Base-by-base conservation (phyloP, 2,329 filamentous ascomycete genomes). In the Ceratocystis cacaofunesta region DNA sequence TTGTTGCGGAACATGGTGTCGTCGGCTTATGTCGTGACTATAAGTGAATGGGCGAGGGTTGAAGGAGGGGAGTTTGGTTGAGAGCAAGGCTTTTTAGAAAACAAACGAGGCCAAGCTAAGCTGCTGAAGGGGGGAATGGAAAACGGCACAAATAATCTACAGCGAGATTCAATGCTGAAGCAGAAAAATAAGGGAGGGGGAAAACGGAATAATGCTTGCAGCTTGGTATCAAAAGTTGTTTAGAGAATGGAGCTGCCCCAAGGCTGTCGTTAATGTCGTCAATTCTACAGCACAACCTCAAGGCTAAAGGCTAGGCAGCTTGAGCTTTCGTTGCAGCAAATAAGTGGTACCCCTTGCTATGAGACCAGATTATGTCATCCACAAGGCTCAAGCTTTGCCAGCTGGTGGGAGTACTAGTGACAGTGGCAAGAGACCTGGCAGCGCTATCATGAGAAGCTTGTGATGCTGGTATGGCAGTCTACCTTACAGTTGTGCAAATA, bases 1-100 rank as follows among this genome's bases (percentile, higher is more conserved):
- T 97, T 97, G 83, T 99, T 99, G 79, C 94, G 85, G 81, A 99
- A 99, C 94, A 99, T 97, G 74, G 74, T 86, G 82, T 70, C 67
- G 61, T 61, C 44, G 64, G 43, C 7, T 48, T 41, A 12, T 15
- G 58, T 28, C 48, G 19, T 46, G 10, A 12, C 19, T 58, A 30
- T n/a, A 43, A 43, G 19, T 60, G 36, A 6, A 3, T 12, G n/a
- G 25, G 19, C 43, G 46, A 50, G 15, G 12, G 30, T 52, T 55
- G 28, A 43, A 62, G 57, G 60, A 52, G 36, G 58, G 57, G 28
- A 48, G 32, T 62, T 36, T 41, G 36, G 58, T 28, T n/a, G 32
- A 57, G 44, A 62, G 50, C 46, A 52, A 61, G 46, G 57, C 57
- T 65, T 30, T 36, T 36, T n/a, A 43, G 36, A 41, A 61, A 41